These are phyloP conservation scores for Amphicarpaea edgeworthii DNA, from an alignment of 306 rosid species.

Conservation along the genomic window DNA sequence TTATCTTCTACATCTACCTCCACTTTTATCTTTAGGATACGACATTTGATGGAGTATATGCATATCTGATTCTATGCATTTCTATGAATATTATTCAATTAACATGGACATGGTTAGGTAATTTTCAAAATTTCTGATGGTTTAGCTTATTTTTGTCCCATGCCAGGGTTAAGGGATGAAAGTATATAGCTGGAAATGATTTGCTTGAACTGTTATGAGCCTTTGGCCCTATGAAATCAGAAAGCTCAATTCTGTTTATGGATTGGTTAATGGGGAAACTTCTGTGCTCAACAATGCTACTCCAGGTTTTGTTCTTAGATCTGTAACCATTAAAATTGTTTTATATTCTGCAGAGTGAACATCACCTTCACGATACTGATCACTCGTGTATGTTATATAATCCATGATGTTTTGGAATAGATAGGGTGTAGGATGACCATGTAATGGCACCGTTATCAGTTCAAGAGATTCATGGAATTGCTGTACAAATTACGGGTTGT, in stretches of 20 bases:
- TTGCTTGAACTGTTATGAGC: constrained; percentile 46
- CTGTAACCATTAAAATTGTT: constrained; percentile 37
- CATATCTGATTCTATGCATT: constrained; percentile 13
- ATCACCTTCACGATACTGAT: constrained; percentile 30
- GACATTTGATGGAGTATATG: neutral
- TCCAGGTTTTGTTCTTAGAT: constrained; percentile 55
- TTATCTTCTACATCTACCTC: neutral
- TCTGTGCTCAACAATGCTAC: constrained; percentile 43
- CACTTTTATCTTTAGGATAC: constrained; percentile 24
- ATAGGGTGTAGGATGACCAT: constrained; percentile 23
- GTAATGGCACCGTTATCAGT: constrained; percentile 30
- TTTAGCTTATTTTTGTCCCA: constrained; percentile 31
- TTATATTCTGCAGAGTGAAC: constrained; percentile 34
- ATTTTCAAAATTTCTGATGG: constrained; percentile 1
- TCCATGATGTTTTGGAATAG: constrained; percentile 31
- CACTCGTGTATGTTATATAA: constrained; percentile 36
- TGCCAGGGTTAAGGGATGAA: constrained; percentile 63
- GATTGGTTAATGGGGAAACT: constrained; percentile 34
- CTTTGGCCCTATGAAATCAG: constrained; percentile 32
- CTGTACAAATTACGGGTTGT: constrained; percentile 43
- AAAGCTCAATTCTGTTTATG: constrained; percentile 34
- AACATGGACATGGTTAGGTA: neutral
- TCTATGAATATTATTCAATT: constrained; percentile 9
- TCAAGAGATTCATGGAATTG: constrained; percentile 33
- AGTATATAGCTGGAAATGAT: constrained; percentile 25